Base-by-base conservation (phyloP, 345 rosid genomes). In the Bretschneidera sinensis region DNA sequence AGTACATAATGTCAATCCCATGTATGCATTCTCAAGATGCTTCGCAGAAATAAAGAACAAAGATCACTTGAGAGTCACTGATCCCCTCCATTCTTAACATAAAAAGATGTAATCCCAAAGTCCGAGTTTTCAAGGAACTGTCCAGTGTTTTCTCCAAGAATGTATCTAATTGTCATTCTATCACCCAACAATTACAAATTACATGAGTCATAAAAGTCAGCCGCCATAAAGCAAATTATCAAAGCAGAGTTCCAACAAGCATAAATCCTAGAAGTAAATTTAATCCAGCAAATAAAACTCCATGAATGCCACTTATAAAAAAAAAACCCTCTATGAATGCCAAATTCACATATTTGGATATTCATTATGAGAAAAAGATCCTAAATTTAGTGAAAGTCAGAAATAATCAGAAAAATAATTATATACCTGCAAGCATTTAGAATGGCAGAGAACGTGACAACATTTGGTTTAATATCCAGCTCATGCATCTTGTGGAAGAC, bases 381-480 rank as follows among this genome's bases (percentile, higher is more conserved):
- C n/a, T n/a, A 39, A 39, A 39, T 1, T 4, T 11, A 39, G n/a
- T n/a, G n/a, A n/a, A n/a, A n/a, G n/a, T n/a, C n/a, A n/a, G n/a
- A n/a, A n/a, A n/a, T n/a, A n/a, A n/a, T n/a, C n/a, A n/a, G n/a
- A 39, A 39, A 39, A 39, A 39, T n/a, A n/a, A n/a, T n/a, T n/a
- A 11, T 7, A 39, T 73, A 92, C 96, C 98, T 89, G 97, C 97
- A 92, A 58, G 98, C 97, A 71, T 92, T 89, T 60, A 89, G 68
- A 63, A 89, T 89, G 60, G 98, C 96, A 20, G 98, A 92, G 66
- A 92, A 89, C 0, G 98, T 92, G 57, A 92, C 97, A 2, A 92
- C 98, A 72, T 92, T 92, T 39, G 98, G 97, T 76, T 89, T 89
- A 61, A 92, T 92, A 60, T 87, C 71, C 61, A 87, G 82, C 75